Evolutionary conservation across 177 flowering plant species (phyloP), one percentile per base, ranked within the genome.

Genomic region (Vitis hybrid): DNA sequence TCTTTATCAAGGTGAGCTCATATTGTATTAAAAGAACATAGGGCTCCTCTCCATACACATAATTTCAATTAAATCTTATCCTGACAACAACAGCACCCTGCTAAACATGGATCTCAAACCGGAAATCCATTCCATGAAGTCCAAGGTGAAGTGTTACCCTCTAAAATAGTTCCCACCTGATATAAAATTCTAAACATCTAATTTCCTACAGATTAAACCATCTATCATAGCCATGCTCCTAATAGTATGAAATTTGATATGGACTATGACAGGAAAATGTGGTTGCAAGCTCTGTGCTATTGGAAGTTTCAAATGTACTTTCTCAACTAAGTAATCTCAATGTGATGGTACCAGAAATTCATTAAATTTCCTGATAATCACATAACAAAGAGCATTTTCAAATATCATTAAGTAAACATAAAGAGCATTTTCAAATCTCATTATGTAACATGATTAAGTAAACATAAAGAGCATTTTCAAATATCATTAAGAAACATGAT

Each of bases 401-500:
- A 65, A 48, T 55, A 71, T 19, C 26, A 60, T 31, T 16, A 64
- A 69, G 22, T 22, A 22, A 22, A 22, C 22, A 22, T 22, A 22
- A 22, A 22, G 22, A 22, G 22, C 22, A 22, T 22, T 22, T 22
- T 22, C 22, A 22, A 22, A 22, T 22, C 1, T 22, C 22, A 22
- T 22, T 22, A 22, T 22, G 22, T 22, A 22, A 22, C 22, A 22
- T 22, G 22, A 22, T 22, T 1, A 22, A 22, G 22, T 22, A 22
- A 22, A 22, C 22, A 56, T 22, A 22, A 22, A 22, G 8, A 63
- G 11, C 51, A 68, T 31, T 50, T 64, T 18, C 45, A 60, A 65
- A 48, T 55, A 71, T 19, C 26, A 60, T 31, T 16, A 64, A 69
- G 29, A 22, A 22, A 22, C 22, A 52, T 29, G 31, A 65, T 51